Conservation (phyloP, 805 yeast genomes). For the Naumovozyma baii region DNA sequence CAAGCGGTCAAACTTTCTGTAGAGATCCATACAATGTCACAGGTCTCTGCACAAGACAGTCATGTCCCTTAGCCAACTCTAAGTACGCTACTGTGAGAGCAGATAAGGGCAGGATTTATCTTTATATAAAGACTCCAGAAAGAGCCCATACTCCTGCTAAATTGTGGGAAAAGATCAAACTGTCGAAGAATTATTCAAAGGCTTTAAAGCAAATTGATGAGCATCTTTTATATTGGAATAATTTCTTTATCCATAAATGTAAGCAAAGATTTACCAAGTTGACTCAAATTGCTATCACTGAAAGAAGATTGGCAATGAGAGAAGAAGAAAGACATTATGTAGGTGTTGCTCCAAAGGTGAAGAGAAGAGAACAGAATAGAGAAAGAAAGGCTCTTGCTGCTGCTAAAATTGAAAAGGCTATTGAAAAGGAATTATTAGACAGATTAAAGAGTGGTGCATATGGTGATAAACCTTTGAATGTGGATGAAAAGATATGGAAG, state of each 20-base stretch:
- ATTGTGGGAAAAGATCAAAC: slow-evolving; percentile 88
- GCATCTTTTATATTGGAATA: slow-evolving; percentile 86
- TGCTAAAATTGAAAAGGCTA: slow-evolving; percentile 92
- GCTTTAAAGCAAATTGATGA: slow-evolving; percentile 86
- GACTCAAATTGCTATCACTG: slow-evolving; percentile 92
- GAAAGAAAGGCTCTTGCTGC: slow-evolving; percentile 96
- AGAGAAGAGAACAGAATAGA: slow-evolving; percentile 86
- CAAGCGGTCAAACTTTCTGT: slow-evolving; percentile 85
- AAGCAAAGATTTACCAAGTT: slow-evolving; percentile 91
- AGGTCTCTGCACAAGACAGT: slow-evolving; percentile 85
- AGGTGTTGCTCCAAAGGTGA: slow-evolving; percentile 87
- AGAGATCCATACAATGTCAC: slow-evolving; percentile 92
- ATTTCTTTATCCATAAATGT: slow-evolving; percentile 82
- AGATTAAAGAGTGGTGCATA: slow-evolving; percentile 96
- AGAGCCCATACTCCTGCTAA: slow-evolving; percentile 92
- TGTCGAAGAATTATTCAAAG: slow-evolving; percentile 78
- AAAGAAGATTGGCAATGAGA: slow-evolving; percentile 81
- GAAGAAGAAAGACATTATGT: slow-evolving; percentile 91
- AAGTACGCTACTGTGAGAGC: slow-evolving; percentile 81
- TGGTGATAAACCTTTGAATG: slow-evolving; percentile 95
- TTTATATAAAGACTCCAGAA: slow-evolving; percentile 95
- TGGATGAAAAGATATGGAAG: slow-evolving; percentile 93
- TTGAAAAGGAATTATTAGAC: slow-evolving; percentile 89
- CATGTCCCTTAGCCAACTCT: slow-evolving; percentile 94
- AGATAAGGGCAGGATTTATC: slow-evolving; percentile 66